phyloP scores from a whole-genome alignment of 2,329 filamentous ascomycete species.

The Ampelomyces quisqualis region DNA sequence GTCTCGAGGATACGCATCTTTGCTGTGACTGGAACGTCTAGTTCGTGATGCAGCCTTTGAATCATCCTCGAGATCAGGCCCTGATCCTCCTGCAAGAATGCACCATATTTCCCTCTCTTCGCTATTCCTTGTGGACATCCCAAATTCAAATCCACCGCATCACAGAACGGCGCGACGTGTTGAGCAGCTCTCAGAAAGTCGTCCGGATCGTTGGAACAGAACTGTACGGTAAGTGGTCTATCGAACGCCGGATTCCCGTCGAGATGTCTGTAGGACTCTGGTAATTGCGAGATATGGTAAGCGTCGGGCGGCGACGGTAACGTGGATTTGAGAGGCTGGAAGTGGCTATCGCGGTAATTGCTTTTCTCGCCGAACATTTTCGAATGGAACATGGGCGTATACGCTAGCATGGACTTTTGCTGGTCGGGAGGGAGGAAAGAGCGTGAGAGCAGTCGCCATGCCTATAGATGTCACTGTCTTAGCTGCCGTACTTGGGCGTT shows the following conservation, averaged over 20 bases:
- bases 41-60: slow-evolving; percentile 73
- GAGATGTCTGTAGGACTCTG: slow-evolving; percentile 49
- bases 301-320: slow-evolving; percentile 39
- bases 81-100: slow-evolving; percentile 93
- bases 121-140: slow-evolving; percentile 97
- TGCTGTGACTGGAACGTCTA: slow-evolving; percentile 84
- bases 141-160: slow-evolving; percentile 92
- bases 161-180: slow-evolving; percentile 80
- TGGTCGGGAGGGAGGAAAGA: slow-evolving; percentile 73
- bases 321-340: slow-evolving; percentile 63
- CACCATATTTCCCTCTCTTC: slow-evolving; percentile 83
- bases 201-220: slow-evolving; percentile 87
- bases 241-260: slow-evolving; percentile 86
- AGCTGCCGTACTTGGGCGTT: slow-evolving; percentile 5
- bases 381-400: slow-evolving; percentile 95
- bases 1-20: slow-evolving; percentile 92
- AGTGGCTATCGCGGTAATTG: slow-evolving; percentile 76
- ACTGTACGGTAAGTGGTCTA: slow-evolving; percentile 91
- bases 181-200: slow-evolving; percentile 76
- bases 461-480: slow-evolving; percentile 54
- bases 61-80: slow-evolving; percentile 80
- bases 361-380: slow-evolving; percentile 77
- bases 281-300: slow-evolving; percentile 37
- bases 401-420: slow-evolving; percentile 68
- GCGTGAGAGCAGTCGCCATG: slow-evolving; percentile 94